A percentile compares a stretch with the other conserved stretches of the same genome.
These are phyloP conservation scores for Cryptomeria japonica DNA, from an alignment of 75 land plant genomes.

Conservation along the genomic window DNA sequence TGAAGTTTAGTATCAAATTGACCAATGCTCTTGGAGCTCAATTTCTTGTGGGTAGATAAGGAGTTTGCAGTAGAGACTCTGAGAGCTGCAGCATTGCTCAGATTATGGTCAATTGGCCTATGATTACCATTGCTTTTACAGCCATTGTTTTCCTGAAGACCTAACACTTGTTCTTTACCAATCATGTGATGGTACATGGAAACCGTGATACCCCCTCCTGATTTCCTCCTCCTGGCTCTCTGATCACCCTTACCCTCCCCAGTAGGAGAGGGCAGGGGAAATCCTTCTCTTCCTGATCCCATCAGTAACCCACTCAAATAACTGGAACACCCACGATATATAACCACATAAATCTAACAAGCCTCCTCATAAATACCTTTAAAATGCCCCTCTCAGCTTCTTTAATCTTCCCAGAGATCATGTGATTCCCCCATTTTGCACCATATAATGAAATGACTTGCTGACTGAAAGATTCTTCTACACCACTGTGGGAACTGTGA, in stretches of 20 bases:
- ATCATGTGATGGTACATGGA: no score
- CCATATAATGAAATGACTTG: not conserved
- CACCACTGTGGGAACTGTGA: not conserved
- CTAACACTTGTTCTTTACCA: not conserved
- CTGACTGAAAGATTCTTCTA: slow-evolving; percentile 7
- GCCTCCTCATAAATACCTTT: not conserved
- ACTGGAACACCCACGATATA: not conserved
- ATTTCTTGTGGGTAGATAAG: not conserved
- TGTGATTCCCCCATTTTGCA: slow-evolving; percentile 1
- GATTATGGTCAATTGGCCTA: slow-evolving; percentile 8
- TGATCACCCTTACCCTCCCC: slow-evolving; percentile 12
- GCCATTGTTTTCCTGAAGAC: not conserved
- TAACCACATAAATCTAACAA: not conserved
- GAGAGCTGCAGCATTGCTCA: not conserved
- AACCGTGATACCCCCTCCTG: not conserved
- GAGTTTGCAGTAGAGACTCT: not conserved
- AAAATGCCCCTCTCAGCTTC: not conserved
- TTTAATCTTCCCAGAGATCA: not conserved
- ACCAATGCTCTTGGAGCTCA: slow-evolving; percentile 11
- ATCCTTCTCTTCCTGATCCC: slow-evolving; percentile 14
- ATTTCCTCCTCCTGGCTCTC: slow-evolving; percentile 5
- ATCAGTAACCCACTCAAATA: not conserved
- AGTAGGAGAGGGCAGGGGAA: not conserved
- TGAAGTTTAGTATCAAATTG: not conserved
- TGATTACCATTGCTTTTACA: not conserved